Base-by-base conservation (phyloP, 257 asterid genomes). In the Salvia rosmarinus region DNA sequence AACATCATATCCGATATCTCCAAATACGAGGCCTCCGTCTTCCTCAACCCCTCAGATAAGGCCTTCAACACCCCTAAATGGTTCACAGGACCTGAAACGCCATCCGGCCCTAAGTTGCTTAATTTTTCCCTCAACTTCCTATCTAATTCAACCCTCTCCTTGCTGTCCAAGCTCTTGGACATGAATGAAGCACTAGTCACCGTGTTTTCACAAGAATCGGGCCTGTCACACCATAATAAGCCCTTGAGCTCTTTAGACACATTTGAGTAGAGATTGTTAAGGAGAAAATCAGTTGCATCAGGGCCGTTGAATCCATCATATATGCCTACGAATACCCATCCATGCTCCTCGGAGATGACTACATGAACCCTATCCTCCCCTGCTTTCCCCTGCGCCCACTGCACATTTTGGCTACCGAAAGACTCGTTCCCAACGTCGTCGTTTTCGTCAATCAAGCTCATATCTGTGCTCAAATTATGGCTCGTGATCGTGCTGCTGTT, bases 341-440 rank as follows among this genome's bases (percentile, higher is more conserved):
- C 95, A 63, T 88, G 93, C 65, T 91, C 99, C 39, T 89, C 96
- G 3, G 98, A 91, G 12, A 95, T 78, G 56, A 89, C 98, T 0
- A 95, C 66, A 70, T 91, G 99, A 7, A 95, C 95, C 64, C 99
- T 70, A 77, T 91, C 98, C 56, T 95, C 98, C 23, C 99, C 99
- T 1, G 99, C 98, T 68, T 95, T 95, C 4, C 99, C 98, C 74
- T 91, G 98, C 1, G 99, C 99, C 99, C 99, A 95, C 79, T 91
- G 99, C 61, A 91, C 88, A 66, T 87, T 94, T 70, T 83, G 92
- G 47, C 94, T 86, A 9, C 87, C 84, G 66, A 88, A 89, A 1
- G 96, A 85, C 6, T 87, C 96, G 13, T 80, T 77, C 8, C 85
- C 85, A 23, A 78, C 90, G 32, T 82, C 90, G 32, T 88, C 95